Evolutionary conservation across 768 basidiomycete genomes (phyloP), one percentile per base, ranked within the genome.

Genomic region (Lactarius sp.): DNA sequence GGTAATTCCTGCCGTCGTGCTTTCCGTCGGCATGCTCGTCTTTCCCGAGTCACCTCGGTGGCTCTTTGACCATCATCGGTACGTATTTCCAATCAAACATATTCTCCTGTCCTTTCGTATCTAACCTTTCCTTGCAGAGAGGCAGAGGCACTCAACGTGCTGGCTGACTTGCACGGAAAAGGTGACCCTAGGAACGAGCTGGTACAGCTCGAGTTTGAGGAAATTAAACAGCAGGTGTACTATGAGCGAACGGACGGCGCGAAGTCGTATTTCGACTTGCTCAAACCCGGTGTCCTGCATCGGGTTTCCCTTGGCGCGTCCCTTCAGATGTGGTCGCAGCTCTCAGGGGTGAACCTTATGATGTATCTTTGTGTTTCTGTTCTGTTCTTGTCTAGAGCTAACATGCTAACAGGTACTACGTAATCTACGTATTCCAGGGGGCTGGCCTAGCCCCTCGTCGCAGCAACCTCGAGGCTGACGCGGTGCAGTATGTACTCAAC

Each of bases 291-390:
- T 41, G 83, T 88, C 66, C 76, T 86, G 56, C 83, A 88, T 58
- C 86, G 90, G 69, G 87, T 90, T 34, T 75, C 81, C 62, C 80
- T 92, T 31, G 90, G 88, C 42, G 79, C 80, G 64, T 78, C 79
- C n/a, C 75, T 90, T 44, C 90, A 92, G 73, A 87, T 87, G 83
- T 91, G 88, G 90, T 84, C 83, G 64, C 90, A 91, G 70, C 76
- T 90, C 20, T 80, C 79, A 10, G 86, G 87, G 41, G 88, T 90
- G 85, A 89, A 90, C 71, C 82, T 90, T 69, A 90, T 91, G 88
- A 88, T 91, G 87, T 84, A 67, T 41, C 77, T 72, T 68, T 18
- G 52, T n/a, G 46, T 10, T 3, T n/a, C 18, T 33, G 14, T 46
- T 37, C 52, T 55, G 54, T 20, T 27, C 14, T 37, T 52, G 22